Evolutionary conservation across 106 monocot species (phyloP).

Genomic region (Amphibolis antarctica): DNA sequence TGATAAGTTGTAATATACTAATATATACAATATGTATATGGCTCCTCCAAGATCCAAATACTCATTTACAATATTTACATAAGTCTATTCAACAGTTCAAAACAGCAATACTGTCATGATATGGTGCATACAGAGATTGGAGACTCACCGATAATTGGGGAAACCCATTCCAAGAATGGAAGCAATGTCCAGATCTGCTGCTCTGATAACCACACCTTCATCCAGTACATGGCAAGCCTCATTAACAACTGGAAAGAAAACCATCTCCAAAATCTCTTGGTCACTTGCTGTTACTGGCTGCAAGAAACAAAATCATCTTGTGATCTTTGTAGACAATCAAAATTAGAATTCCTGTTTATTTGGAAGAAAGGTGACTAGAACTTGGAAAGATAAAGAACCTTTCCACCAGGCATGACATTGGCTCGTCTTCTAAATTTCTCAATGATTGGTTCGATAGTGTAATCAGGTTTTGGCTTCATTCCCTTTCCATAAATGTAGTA

Average conservation of each 20-base stretch:
- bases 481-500: constrained; percentile 87
- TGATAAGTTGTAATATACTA: too few relatives aligned
- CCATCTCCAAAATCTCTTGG: constrained; percentile 88
- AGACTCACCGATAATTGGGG: constrained; percentile 58
- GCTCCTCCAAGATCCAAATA: too few relatives aligned
- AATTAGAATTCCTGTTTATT: background rate
- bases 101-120: background rate
- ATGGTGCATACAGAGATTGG: background rate
- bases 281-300: constrained; percentile 58
- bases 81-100: too few relatives aligned
- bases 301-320: constrained; percentile 5
- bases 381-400: constrained; percentile 28
- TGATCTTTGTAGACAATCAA: background rate
- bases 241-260: constrained; percentile 84
- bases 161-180: constrained; percentile 94
- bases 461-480: constrained; percentile 84
- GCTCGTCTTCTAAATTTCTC: constrained; percentile 54
- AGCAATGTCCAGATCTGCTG: constrained; percentile 82
- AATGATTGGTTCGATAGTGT: constrained; percentile 47
- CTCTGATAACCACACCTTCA: constrained; percentile 63
- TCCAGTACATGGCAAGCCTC: constrained; percentile 91
- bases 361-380: background rate
- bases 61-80: too few relatives aligned
- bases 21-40: too few relatives aligned
- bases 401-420: constrained; percentile 54